Evolutionary conservation across 148 eudicot species (phyloP), one percentile per base, ranked within the genome.

Genomic region (Polygonum aviculare): DNA sequence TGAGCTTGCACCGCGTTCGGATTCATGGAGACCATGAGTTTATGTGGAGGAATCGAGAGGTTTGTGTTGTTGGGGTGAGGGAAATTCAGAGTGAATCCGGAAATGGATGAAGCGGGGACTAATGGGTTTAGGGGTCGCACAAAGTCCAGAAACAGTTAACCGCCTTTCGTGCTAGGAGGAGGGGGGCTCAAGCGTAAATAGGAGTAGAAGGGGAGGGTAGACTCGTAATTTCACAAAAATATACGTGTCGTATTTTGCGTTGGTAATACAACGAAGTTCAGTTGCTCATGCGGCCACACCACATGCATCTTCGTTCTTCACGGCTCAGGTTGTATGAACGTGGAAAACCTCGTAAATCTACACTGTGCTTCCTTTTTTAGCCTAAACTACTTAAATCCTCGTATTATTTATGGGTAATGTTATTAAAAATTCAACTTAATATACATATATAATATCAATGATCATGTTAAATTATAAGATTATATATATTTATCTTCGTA

Each of bases 11-110:
- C 39, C 1, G 77, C 82, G 54, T 75, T 81, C 3, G 77, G 81
- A 71, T 79, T 79, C 19, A 78, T 75, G 14, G 82, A 81, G 45
- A 85, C 90, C 84, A 87, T 83, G 55, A 50, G 16, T 50, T 50
- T 44, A 26, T 40, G 35, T 11, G 7, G 31, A 31, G 69, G 69
- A 26, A 63, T 33, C 69, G 69, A 63, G 39, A 26, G 31, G 26
- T 26, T 63, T 12, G 39, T 2, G 4, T 31, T 6, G 40, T 5
- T 0, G 3, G 6, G 2, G 18, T 12, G 55, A 14, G 69, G 2
- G 50, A 48, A 48, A 10, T 48, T 48, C 50, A 12, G 14, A 48
- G 50, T 22, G 67, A n/a, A 22, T 60, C 36, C 21, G 67, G 35
- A 59, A 59, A 59, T 26, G 59, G 59, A 22, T 18, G 7, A 21